Evolutionary conservation across 352 stramenopile genomes (phyloP), one percentile per base, ranked within the genome.

Genomic region (Poterioochromonas sp.): DNA sequence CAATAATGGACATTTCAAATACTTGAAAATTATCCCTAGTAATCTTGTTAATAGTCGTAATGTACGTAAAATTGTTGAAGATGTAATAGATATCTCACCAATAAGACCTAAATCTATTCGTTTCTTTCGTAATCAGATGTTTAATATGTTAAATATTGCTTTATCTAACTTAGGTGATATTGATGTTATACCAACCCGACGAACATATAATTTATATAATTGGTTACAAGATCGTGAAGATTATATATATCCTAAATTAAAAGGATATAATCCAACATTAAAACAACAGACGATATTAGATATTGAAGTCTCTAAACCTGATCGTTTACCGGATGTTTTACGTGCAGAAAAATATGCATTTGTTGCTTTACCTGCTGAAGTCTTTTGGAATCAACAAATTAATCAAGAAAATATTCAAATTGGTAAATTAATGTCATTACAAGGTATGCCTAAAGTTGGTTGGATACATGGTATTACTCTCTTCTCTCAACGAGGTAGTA

Each of bases 101-200:
- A 74, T 87, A 0, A 87, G 87, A 73, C 87, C 88, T 0, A 83
- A 76, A 71, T 87, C 82, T 12, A 91, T 94, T 71, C 82, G 88
- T 65, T 94, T 93, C 80, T 94, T 94, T 83, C 87, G 89, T 58
- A 89, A 90, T 43, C 87, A 88, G 37, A 94, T 94, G 89, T 92
- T 92, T 82, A 94, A 93, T 82, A 94, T 94, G 89, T 83, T 94
- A 68, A 92, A 89, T 71, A 93, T 94, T 79, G 88, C 89, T 18
- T 79, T 94, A 0, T 84, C 79, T n/a, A 88, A 91, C 76, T 80
- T 94, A 51, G n/a, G n/a, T n/a, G 86, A 92, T 76, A 84, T 94
- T 22, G 83, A 88, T 29, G 85, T 88, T 29, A 85, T 83, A 77
- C 88, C 89, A 12, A 90, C 83, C 69, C 81, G 89, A 43, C 89